Conservation (phyloP, 73 alveolate genomes). For the Uronychia setigera region DNA sequence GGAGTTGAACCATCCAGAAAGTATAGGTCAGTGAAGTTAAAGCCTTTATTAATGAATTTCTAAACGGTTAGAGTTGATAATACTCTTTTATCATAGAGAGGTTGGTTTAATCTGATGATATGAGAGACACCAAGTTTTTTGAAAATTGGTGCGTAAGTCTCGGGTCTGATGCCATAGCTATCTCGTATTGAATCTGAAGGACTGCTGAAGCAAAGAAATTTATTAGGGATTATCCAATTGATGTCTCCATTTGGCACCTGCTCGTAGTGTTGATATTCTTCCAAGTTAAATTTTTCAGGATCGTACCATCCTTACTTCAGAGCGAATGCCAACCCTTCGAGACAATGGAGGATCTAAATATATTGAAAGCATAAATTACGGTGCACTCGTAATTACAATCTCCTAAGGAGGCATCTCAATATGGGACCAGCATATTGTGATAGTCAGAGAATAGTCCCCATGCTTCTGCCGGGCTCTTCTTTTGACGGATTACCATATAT, state of each 20-base stretch:
- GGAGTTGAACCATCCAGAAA: constrained; percentile 77
- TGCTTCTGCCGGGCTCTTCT: constrained; percentile 63
- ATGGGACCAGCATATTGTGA: constrained; percentile 46
- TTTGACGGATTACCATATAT: constrained; percentile 47
- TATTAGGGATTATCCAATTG: constrained; percentile 74
- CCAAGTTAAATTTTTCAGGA: constrained; percentile 47
- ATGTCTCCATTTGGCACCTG: constrained; percentile 73
- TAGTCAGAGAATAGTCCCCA: constrained; percentile 35
- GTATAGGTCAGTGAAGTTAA: constrained; percentile 64
- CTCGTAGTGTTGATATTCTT: constrained; percentile 61
- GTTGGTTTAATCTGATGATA: constrained; percentile 71
- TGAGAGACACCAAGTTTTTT: constrained; percentile 41
- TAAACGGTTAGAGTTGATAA: not conserved
- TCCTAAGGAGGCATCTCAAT: constrained; percentile 69
- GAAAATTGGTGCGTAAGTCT: constrained; percentile 62
- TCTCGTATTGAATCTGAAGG: constrained; percentile 42
- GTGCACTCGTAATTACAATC: constrained; percentile 64
- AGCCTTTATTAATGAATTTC: constrained; percentile 53
- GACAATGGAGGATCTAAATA: constrained; percentile 34
- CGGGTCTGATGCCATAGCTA: constrained; percentile 32
- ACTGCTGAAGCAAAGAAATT: constrained; percentile 55
- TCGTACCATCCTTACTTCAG: constrained; percentile 62
- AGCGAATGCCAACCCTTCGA: constrained; percentile 48
- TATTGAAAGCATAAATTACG: constrained; percentile 2
- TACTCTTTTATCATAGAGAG: constrained; percentile 48